phyloP scores from a whole-genome alignment of 306 rosid genomes.

The Malus fusca region DNA sequence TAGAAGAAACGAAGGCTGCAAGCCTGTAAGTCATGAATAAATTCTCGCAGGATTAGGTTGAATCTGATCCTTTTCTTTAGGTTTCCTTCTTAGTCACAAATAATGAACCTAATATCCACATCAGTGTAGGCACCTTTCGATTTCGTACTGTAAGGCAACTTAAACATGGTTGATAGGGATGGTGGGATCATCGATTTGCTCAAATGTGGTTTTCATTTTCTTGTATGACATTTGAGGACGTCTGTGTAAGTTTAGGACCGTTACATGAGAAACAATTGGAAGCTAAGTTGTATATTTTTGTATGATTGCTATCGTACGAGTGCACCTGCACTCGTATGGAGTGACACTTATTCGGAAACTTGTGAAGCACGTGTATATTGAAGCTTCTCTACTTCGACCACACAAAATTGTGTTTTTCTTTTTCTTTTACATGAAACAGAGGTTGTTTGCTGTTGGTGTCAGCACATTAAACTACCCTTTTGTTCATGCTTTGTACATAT shows the following conservation, averaged over 20 bases:
- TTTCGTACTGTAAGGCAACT: not conserved
- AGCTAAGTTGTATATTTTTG: too few species aligned
- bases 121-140: not conserved
- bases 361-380: not conserved
- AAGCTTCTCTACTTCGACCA: not conserved
- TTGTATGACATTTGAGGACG: not conserved
- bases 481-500: conserved; percentile 3
- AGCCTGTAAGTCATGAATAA: not conserved
- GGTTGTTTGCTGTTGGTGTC: not conserved
- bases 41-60: not conserved
- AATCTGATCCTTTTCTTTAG: not conserved
- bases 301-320: too few species aligned
- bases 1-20: not conserved
- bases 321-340: not conserved
- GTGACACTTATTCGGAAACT: not conserved
- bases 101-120: not conserved
- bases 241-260: not conserved
- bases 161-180: not conserved
- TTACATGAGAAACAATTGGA: not conserved
- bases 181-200: not conserved
- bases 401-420: not conserved
- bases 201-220: not conserved
- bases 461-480: not conserved
- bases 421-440: not conserved
- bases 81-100: not conserved